These are phyloP conservation scores for Lathyrus oleraceus DNA, from an alignment of 306 rosid species.

Conservation along the genomic window DNA sequence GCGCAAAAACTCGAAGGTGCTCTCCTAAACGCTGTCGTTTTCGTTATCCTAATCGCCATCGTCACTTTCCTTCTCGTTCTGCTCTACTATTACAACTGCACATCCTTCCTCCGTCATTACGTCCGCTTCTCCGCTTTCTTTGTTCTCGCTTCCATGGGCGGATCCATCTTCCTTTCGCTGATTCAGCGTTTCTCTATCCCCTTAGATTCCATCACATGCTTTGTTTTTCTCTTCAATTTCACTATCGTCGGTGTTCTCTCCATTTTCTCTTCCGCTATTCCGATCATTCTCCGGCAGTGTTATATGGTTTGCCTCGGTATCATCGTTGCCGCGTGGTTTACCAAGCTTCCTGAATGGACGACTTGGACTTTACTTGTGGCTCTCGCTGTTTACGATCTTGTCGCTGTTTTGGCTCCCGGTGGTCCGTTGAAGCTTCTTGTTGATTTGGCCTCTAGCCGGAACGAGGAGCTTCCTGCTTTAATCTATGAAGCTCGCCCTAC, in stretches of 20 bases:
- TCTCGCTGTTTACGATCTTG: constrained; percentile 79
- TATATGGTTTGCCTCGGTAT: constrained; percentile 86
- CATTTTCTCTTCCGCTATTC: constrained; percentile 69
- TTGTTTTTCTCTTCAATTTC: constrained; percentile 75
- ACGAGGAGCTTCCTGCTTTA: constrained; percentile 90
- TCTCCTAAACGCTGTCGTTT: constrained; percentile 82
- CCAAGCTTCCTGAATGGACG: constrained; percentile 92
- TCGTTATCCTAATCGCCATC: constrained; percentile 67
- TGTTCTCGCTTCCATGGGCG: constrained; percentile 81
- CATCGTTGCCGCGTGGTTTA: constrained; percentile 88
- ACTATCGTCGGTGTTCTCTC: constrained; percentile 80
- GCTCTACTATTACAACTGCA: constrained; percentile 87
- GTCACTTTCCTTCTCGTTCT: constrained; percentile 78
- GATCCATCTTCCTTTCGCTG: constrained; percentile 72
- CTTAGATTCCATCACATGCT: constrained; percentile 65
- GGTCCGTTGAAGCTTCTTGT: constrained; percentile 90
- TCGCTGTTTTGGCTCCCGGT: constrained; percentile 90
- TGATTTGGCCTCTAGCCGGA: constrained; percentile 79
- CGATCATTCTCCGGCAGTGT: constrained; percentile 66
- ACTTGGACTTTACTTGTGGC: constrained; percentile 85
- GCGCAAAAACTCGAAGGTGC: constrained; percentile 85
- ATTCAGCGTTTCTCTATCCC: constrained; percentile 76
- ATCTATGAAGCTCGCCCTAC: constrained; percentile 92
- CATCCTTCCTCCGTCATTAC: constrained; percentile 80
- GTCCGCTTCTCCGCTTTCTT: constrained; percentile 91